These are phyloP conservation scores for Tolypocladium cylindrosporum DNA, from an alignment of 2,329 filamentous ascomycete genomes.

Conservation along the genomic window DNA sequence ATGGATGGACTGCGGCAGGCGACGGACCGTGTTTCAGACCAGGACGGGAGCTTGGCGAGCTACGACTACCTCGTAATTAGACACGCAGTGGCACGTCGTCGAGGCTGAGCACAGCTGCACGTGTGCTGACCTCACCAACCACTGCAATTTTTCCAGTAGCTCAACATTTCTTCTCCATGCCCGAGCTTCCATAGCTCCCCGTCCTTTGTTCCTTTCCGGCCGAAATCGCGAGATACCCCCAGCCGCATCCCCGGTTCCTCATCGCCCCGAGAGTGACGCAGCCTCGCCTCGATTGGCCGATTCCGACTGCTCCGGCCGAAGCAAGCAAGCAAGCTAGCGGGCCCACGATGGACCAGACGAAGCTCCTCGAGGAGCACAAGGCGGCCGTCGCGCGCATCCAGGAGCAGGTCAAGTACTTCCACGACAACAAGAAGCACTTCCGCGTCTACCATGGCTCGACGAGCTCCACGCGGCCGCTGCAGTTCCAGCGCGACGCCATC, in stretches of 20 bases:
- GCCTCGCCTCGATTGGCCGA: not conserved
- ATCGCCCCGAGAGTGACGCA: not conserved
- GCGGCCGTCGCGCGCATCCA: constrained; percentile 15
- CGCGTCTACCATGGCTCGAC: constrained; percentile 53
- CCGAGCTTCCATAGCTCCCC: not conserved
- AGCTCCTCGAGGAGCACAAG: constrained; percentile 17
- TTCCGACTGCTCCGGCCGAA: not conserved
- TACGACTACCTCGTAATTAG: not conserved
- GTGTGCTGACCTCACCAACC: not conserved
- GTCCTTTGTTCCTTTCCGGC: not conserved
- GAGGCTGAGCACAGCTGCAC: not conserved
- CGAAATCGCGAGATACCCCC: not conserved
- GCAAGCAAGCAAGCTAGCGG: not conserved
- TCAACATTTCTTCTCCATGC: not conserved
- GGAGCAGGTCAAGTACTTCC: constrained; percentile 15
- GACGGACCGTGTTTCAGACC: no score
- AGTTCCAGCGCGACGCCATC: constrained; percentile 25
- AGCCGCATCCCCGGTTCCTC: not conserved
- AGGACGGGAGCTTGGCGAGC: not conserved
- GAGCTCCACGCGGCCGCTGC: constrained; percentile 43
- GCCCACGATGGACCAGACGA: constrained; percentile 1
- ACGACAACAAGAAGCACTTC: constrained; percentile 32
- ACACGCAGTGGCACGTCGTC: not conserved
- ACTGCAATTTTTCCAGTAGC: not conserved
- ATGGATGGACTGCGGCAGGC: no score